phyloP scores from a whole-genome alignment of 352 stramenopile genomes.

The Globisporangium radiosum region DNA sequence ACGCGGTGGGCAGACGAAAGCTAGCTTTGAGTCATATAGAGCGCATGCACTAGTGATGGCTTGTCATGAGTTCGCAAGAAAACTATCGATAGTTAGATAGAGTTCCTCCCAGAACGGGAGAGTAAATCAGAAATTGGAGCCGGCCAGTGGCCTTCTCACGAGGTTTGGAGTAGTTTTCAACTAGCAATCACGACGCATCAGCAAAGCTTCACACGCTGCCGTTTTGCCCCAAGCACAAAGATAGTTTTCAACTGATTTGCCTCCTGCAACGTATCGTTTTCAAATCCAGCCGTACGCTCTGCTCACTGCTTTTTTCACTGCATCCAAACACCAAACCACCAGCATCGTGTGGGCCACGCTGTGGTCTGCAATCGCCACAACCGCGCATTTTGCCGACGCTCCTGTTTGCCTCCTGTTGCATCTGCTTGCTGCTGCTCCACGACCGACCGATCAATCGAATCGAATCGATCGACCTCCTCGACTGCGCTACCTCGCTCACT shows the following conservation, averaged over 20 bases:
- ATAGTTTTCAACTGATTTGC: conserved; percentile 13
- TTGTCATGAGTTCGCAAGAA: no score
- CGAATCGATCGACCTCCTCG: background rate
- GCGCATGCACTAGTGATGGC: no score
- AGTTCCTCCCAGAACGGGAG: conserved; percentile 58
- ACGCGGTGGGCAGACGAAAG: no score
- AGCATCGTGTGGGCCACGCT: conserved; percentile 1
- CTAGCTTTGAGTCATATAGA: no score
- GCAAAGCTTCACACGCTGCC: conserved; percentile 91
- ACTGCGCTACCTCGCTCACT: background rate
- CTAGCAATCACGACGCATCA: conserved; percentile 93
- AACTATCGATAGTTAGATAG: no score
- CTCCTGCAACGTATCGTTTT: background rate
- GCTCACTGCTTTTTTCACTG: background rate
- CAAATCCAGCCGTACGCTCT: background rate
- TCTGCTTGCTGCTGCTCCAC: no score
- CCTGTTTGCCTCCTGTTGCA: background rate
- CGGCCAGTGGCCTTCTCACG: conserved; percentile 86
- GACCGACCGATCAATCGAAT: no score
- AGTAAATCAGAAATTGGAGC: conserved; percentile 89
- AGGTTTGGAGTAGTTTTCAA: conserved; percentile 93
- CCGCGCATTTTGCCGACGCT: conserved; percentile 2
- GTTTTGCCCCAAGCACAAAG: conserved; percentile 93
- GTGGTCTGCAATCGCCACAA: background rate
- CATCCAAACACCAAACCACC: background rate